Evolutionary conservation across 495 filamentous ascomycete species (phyloP), one percentile per base, ranked within the genome.

Genomic region (Aspergillus cristatus): DNA sequence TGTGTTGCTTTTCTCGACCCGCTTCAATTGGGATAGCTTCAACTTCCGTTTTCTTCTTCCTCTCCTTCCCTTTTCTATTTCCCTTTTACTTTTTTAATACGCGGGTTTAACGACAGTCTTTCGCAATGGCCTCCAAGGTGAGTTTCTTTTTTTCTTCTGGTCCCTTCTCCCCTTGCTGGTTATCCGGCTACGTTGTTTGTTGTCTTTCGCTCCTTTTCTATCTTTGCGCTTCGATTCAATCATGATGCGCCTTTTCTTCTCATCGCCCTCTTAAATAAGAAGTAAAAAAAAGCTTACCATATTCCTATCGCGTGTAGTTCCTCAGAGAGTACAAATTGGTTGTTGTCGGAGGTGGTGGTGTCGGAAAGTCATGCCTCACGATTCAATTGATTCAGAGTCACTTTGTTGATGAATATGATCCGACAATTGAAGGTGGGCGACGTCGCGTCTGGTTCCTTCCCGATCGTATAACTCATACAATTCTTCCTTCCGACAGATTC

Each of bases 381-480:
- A 98, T 98, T 58, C 91, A 96, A 71, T 75, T 98, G 69, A 97
- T 97, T 61, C 91, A 98, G 67, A 86, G 80, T 51, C 91, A 98
- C 60, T 98, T 98, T 70, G 89, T 98, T 53, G 91, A 98, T 62
- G 91, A 98, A 62, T 98, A 98, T 63, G 91, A 98, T 64, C 91
- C 91, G 30, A 98, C 91, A 53, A 98, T 98, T 54, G 91, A 98
- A 82, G 91, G 91, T 96, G 62, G 48, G 78, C 46, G 26, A 33
- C 13, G n/a, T 33, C 33, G 14, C 1, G 12, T 18, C 35, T 37
- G 30, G 14, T 37, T 4, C 24, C 13, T 15, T 7, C 25, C 33
- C 14, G 18, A 40, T 37, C 34, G n/a, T 37, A 35, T 50, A 28
- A 35, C 47, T 53, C 45, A 59, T 44, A 41, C 40, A 38, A 16